Conservation (phyloP, 2,329 filamentous ascomycete species). For the Pestalotiopsis sp. region DNA sequence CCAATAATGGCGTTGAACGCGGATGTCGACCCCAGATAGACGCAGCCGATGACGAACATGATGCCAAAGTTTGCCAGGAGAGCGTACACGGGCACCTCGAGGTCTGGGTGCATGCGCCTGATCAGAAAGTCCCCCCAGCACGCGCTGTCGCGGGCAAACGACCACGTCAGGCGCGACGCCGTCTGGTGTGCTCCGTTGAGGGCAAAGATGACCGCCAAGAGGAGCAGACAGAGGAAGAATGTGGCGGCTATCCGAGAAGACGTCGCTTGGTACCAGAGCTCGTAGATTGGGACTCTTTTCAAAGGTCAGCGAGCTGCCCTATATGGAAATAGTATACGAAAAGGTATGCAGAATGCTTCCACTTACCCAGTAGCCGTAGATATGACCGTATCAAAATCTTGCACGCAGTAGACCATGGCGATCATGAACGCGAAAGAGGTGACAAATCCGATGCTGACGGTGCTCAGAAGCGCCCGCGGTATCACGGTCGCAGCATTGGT, state of each 20-base stretch:
- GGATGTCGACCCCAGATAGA: not conserved
- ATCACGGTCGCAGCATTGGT: not conserved
- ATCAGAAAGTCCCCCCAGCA: not conserved
- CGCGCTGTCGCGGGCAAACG: not conserved
- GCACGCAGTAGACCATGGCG: not conserved
- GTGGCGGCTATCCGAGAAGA: not conserved
- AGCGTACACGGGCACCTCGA: not conserved
- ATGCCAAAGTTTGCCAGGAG: not conserved
- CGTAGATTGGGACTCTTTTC: not conserved
- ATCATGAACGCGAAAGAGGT: not conserved
- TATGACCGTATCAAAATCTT: not conserved
- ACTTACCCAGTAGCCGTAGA: not conserved
- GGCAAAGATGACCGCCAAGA: not conserved
- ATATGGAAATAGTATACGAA: too few species aligned
- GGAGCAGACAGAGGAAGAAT: not conserved
- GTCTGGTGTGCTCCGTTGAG: not conserved
- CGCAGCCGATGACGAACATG: constrained; percentile 1
- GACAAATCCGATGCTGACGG: not conserved
- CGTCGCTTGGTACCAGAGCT: not conserved
- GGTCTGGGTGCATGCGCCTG: not conserved
- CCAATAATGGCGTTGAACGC: not conserved
- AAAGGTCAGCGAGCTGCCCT: not conserved
- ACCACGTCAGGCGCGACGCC: not conserved
- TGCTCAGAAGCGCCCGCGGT: not conserved
- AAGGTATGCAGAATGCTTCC: not conserved